Percentiles rank a stretch among this genome's conserved stretches.
Conservation (phyloP, 2,329 filamentous ascomycete genomes). For the Ilyonectria mors-panacis region DNA sequence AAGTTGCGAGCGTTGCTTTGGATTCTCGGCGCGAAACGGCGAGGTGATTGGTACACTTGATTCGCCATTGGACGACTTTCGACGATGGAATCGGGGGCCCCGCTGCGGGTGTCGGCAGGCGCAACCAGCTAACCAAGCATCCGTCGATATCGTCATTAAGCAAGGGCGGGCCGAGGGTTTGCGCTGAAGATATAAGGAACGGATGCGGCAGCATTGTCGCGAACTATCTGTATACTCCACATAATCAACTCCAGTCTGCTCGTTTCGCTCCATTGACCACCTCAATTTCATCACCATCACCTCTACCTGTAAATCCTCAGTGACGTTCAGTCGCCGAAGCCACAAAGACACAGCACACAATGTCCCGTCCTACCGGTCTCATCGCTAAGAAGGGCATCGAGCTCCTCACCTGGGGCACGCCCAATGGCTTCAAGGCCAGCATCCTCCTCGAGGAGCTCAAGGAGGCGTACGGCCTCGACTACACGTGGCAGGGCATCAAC, state of each 20-base stretch:
- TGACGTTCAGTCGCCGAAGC: not conserved
- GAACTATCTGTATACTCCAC: not conserved
- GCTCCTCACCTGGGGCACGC: constrained; percentile 71
- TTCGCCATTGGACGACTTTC: not conserved
- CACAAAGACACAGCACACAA: constrained; percentile 12
- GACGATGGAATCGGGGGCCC: too few species aligned
- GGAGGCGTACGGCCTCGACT: constrained; percentile 73
- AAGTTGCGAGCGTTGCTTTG: not conserved
- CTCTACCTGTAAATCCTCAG: not conserved
- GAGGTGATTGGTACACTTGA: not conserved
- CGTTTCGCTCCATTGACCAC: not conserved
- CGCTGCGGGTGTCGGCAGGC: not conserved
- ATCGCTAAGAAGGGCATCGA: constrained; percentile 76
- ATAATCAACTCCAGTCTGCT: not conserved
- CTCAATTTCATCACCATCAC: not conserved
- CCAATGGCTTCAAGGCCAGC: constrained; percentile 70
- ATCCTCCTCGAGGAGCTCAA: constrained; percentile 78
- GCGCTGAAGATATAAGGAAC: not conserved
- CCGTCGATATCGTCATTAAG: not conserved
- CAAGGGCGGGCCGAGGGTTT: not conserved
- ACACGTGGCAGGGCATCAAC: constrained; percentile 72
- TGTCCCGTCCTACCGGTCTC: constrained; percentile 63
- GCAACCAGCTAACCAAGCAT: not conserved
- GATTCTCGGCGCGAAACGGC: not conserved
- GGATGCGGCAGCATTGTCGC: not conserved